phyloP scores from a whole-genome alignment of 768 basidiomycete species.

The Trametes cingulata region DNA sequence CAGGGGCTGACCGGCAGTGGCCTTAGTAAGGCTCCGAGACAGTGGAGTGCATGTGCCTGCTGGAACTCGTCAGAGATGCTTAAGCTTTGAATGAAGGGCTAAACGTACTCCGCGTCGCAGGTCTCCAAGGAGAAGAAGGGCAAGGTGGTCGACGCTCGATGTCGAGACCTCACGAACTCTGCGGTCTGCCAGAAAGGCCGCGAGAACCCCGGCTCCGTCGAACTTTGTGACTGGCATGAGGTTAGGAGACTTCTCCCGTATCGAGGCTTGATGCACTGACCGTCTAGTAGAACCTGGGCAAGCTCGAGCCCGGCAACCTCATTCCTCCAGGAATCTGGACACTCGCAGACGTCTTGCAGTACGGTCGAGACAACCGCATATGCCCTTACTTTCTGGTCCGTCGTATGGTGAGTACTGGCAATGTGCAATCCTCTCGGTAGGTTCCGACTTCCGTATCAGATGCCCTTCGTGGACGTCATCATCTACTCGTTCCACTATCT shows the following conservation, averaged over 20 bases:
- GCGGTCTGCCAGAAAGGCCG: slow-evolving; percentile 81
- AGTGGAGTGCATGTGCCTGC: not conserved
- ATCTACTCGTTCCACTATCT: slow-evolving; percentile 99
- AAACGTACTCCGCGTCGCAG: slow-evolving; percentile 39
- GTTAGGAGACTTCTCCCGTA: slow-evolving; percentile 41
- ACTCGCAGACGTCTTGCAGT: slow-evolving; percentile 86
- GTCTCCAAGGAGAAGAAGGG: slow-evolving; percentile 99
- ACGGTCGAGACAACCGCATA: slow-evolving; percentile 80
- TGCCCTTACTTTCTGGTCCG: slow-evolving; percentile 98
- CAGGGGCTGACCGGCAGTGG: not conserved
- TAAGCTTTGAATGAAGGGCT: not conserved
- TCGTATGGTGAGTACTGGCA: slow-evolving; percentile 72
- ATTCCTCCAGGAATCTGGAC: slow-evolving; percentile 92
- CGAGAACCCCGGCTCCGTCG: slow-evolving; percentile 84
- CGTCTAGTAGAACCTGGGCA: slow-evolving; percentile 68
- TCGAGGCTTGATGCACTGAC: slow-evolving; percentile 7
- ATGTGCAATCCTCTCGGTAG: not conserved
- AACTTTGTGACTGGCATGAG: slow-evolving; percentile 95
- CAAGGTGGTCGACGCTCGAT: slow-evolving; percentile 93
- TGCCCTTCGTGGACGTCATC: slow-evolving; percentile 93
- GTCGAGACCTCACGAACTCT: slow-evolving; percentile 91
- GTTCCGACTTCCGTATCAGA: slow-evolving; percentile 45
- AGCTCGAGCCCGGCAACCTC: slow-evolving; percentile 76
- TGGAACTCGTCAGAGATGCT: not conserved
- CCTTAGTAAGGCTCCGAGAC: too few relatives aligned